Base-by-base conservation (phyloP, 176 grass and related monocot species). In the Carex kokanica region DNA sequence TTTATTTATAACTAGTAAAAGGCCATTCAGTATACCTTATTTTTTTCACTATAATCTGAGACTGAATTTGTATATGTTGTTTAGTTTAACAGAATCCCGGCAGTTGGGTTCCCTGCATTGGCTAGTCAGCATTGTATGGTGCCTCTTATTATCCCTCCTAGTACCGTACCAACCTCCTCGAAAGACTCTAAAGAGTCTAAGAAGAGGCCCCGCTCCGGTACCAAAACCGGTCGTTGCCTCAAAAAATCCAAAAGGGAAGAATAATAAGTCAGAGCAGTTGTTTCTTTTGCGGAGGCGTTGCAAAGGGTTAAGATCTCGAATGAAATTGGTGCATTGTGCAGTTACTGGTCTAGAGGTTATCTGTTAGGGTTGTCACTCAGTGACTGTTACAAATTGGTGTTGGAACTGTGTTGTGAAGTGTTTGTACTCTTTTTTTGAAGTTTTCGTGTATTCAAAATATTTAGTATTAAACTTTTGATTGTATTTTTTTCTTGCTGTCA, bases 51-150 rank as follows among this genome's bases (percentile, higher is more conserved):
- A 51, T 78, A 21, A 0, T 40, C 15, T 65, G 15, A 21, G 16
- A 8, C 9, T 62, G 49, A 75, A 79, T 81, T 40, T 80, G 75
- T 72, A 20, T 0, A 12, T 23, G 52, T 0, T 4, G 74, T 51
- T 80, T 15, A 14, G 70, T 53, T 81, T 82, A 86, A 77, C 90
- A 97, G 95, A 90, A 98, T 93, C 95, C 95, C 95, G 90, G 95
- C 95, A 84, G 92, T 34, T 95, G 95, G 95, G 94, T 98, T 95
- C 95, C 83, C 95, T 98, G 95, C 89, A 90, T 84, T 98, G 92
- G 90, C 89, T 98, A 47, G 88, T 95, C 82, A 91, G 92, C 90
- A 90, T 95, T 91, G 79, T 89, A 34, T 94, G 92, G 89, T 85
- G 90, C 59, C 85, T 95, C 91, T 91, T 90, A 9, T 64, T 86